phyloP scores from a whole-genome alignment of 2,329 filamentous ascomycete species.

The Sporothrix variecibatus region DNA sequence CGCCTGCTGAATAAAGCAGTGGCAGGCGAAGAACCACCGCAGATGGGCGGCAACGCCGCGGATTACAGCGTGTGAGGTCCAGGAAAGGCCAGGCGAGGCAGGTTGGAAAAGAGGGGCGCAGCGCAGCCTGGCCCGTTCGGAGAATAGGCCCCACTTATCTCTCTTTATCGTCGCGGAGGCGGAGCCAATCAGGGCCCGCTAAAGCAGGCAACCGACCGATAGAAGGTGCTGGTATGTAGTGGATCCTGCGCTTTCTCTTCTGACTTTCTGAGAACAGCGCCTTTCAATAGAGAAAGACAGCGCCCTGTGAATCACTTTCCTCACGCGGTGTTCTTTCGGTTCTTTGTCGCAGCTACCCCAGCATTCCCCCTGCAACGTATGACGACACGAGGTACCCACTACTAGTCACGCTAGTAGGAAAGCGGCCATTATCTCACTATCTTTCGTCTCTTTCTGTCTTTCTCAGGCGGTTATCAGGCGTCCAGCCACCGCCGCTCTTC shows the following conservation, averaged over 20 bases:
- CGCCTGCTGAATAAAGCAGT: conserved; percentile 26
- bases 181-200: conserved; percentile 26
- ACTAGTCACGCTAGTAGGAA: conserved; percentile 17
- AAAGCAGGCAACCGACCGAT: conserved; percentile 13
- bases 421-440: not conserved
- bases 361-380: conserved; percentile 14
- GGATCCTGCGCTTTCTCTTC: conserved; percentile 3
- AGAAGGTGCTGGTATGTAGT: conserved; percentile 29
- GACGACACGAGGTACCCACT: conserved; percentile 27
- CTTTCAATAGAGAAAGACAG: not conserved
- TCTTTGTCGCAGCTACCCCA: conserved; percentile 25
- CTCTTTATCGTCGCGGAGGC: not conserved
- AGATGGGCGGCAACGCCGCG: conserved; percentile 11
- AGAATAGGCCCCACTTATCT: not conserved
- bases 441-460: not conserved
- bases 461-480: not conserved
- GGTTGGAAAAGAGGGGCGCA: conserved; percentile 28
- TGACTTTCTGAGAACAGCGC: not conserved
- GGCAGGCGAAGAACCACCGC: not conserved
- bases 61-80: not conserved
- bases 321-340: not conserved
- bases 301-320: conserved; percentile 23
- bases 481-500: conserved; percentile 21
- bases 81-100: not conserved
- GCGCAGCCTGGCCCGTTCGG: conserved; percentile 18